A percentile compares a stretch with the other conserved stretches of the same genome.
Evolutionary conservation across 2,329 filamentous ascomycete species (phyloP).

Genomic region (Penicillium sp.): DNA sequence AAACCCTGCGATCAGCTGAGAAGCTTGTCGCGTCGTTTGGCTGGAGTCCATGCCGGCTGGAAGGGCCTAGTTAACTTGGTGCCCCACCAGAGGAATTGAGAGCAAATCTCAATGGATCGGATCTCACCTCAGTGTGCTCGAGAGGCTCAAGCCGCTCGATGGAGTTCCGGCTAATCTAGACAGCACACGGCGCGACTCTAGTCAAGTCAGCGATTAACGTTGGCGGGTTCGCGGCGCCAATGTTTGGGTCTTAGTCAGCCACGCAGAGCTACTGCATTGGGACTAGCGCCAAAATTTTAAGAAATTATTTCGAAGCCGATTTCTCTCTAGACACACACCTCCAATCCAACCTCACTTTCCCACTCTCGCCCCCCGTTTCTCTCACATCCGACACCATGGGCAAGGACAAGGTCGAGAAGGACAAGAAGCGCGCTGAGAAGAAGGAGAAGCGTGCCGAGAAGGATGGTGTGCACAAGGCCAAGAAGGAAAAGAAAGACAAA

Average conservation of each 20-base stretch:
- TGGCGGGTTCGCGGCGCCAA: no score
- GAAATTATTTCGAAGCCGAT: slow-evolving; percentile 33
- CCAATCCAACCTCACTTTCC: slow-evolving; percentile 22
- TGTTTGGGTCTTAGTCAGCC: slow-evolving; percentile 23
- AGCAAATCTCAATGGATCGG: no score
- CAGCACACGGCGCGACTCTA: no score
- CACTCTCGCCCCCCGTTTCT: slow-evolving; percentile 17
- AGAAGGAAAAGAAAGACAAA: slow-evolving; percentile 49
- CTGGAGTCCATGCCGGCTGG: slow-evolving; percentile 33
- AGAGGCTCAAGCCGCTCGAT: no score
- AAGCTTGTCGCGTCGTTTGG: slow-evolving; percentile 54
- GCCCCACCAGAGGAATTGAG: no score
- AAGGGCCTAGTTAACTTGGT: no score
- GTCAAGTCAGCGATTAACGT: no score
- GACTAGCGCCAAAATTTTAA: slow-evolving; percentile 38
- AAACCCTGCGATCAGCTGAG: slow-evolving; percentile 59
- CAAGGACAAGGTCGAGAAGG: slow-evolving; percentile 48
- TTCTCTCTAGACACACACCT: slow-evolving; percentile 23
- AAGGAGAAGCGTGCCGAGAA: slow-evolving; percentile 47
- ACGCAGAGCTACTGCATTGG: slow-evolving; percentile 20
- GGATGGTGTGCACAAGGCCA: slow-evolving; percentile 46
- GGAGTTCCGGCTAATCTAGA: no score
- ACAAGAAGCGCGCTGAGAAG: slow-evolving; percentile 45
- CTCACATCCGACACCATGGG: slow-evolving; percentile 38
- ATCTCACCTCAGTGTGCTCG: no score